A percentile compares a stretch with the other conserved stretches of the same genome.
Evolutionary conservation across 345 rosid species (phyloP).

Genomic region (Citrus glauca): DNA sequence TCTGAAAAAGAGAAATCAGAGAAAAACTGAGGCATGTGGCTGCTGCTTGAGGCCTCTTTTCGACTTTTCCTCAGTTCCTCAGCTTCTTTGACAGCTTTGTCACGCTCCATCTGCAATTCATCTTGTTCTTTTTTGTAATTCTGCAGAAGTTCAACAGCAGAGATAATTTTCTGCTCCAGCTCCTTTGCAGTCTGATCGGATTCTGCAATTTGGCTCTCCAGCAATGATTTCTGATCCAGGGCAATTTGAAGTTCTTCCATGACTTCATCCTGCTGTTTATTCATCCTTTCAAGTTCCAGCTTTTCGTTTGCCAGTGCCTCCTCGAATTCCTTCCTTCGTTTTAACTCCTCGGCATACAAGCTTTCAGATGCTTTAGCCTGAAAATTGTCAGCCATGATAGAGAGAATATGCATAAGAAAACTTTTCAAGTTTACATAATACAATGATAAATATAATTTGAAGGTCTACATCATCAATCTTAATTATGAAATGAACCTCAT

Average conservation of each 20-base stretch:
- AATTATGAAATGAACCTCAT: neutral
- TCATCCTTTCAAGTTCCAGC: conserved; percentile 50
- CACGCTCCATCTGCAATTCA: conserved; percentile 65
- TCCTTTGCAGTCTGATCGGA: conserved; percentile 49
- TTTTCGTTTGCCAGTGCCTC: conserved; percentile 53
- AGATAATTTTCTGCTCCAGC: conserved; percentile 70
- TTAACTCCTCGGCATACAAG: conserved; percentile 52
- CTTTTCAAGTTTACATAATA: neutral
- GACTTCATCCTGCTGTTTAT: conserved; percentile 40
- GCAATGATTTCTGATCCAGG: conserved; percentile 37
- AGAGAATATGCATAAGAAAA: conserved; percentile 5
- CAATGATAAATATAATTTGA: neutral
- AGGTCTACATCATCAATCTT: neutral
- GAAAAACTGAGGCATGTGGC: conserved; percentile 47
- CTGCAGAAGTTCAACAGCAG: conserved; percentile 72
- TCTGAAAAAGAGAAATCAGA: conserved; percentile 68
- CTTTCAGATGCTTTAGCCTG: conserved; percentile 64
- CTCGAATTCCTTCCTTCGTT: conserved; percentile 64
- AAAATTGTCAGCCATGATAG: conserved; percentile 9
- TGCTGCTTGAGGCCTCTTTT: conserved; percentile 47
- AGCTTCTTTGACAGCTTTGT: conserved; percentile 77
- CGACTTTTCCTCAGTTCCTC: conserved; percentile 64
- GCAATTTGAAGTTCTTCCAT: conserved; percentile 45
- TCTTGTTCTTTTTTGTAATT: conserved; percentile 59
- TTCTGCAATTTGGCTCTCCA: conserved; percentile 55